Evolutionary conservation across 2,329 filamentous ascomycete species (phyloP), one percentile per base, ranked within the genome.

Genomic region (Hypoxylon sp.): DNA sequence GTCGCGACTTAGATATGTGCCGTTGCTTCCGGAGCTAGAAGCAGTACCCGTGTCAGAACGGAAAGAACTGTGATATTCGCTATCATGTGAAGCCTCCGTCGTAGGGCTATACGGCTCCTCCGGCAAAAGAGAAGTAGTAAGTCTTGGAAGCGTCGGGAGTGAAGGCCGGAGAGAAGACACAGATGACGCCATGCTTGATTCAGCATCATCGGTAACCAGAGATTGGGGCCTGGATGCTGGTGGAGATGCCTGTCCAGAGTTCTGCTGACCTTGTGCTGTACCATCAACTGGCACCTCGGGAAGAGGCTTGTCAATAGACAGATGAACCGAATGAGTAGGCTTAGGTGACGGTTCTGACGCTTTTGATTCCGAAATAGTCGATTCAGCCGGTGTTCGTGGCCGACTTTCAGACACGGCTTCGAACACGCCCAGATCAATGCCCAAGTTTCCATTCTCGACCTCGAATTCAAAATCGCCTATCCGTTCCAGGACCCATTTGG

Each of bases 381-480:
- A 76, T 22, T 84, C 82, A 27, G 66, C 63, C 0, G 81, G 81
- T 20, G 77, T 77, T 2, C 70, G 71, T 13, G 77, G 73, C 58
- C 69, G 71, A 67, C 72, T 75, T 61, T 76, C 76, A 57, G 80
- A 77, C n/a, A 80, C 77, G 6, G 81, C 75, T 60, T 88, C 83
- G 50, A 89, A 80, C n/a, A 85, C 79, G 14, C 78, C 80, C 30
- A 89, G 78, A 69, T 90, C 87, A 57, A 91, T 85, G 6, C 85
- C 86, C 27, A 92, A 80, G 31, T 84, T 76, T 17, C 81, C 82
- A 40, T 82, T 77, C 72, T 92, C 89, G 61, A 92, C 85, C 78
- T 97, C 93, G 72, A 95, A 89, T 79, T 97, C 94, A 72, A 97
- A 97, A 79, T 97, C 95, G 20, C 95, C 94, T 70, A 96, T 94